A percentile compares a stretch with the other conserved stretches of the same genome.
Evolutionary conservation across 306 rosid genomes (phyloP).

Genomic region (Quercus agrifolia): DNA sequence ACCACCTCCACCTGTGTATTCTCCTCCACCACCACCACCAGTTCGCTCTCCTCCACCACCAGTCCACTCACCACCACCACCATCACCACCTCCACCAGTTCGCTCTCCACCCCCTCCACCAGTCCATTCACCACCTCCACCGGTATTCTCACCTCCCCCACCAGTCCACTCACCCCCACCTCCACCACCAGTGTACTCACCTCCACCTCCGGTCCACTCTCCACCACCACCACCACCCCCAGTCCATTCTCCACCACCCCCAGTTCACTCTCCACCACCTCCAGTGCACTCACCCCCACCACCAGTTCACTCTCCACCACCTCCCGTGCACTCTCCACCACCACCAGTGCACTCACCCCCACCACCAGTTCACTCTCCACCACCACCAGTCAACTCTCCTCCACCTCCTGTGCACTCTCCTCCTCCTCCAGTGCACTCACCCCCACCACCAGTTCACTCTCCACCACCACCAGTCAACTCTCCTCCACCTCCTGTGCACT

Average conservation of each 20-base stretch:
- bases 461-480: background rate
- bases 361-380: background rate
- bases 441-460: conserved; percentile 3
- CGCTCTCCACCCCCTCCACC: conserved; percentile 2
- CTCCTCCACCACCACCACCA: background rate
- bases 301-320: too few species aligned
- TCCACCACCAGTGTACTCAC: background rate
- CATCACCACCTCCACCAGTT: background rate
- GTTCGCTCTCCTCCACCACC: background rate
- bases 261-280: background rate
- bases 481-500: conserved; percentile 1
- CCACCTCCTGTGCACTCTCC: background rate
- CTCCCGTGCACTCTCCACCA: background rate
- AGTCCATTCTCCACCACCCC: background rate
- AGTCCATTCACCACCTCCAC: background rate
- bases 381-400: background rate
- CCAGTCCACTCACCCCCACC: conserved; percentile 3
- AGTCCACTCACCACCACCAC: background rate
- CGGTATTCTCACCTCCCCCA: background rate
- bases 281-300: background rate
- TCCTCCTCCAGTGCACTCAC: background rate
- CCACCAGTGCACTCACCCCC: background rate
- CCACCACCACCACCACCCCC: background rate
- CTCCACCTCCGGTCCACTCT: background rate
- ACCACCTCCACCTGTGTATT: background rate